Conservation (phyloP, 2,329 filamentous ascomycete species). For the Alternaria triticina region DNA sequence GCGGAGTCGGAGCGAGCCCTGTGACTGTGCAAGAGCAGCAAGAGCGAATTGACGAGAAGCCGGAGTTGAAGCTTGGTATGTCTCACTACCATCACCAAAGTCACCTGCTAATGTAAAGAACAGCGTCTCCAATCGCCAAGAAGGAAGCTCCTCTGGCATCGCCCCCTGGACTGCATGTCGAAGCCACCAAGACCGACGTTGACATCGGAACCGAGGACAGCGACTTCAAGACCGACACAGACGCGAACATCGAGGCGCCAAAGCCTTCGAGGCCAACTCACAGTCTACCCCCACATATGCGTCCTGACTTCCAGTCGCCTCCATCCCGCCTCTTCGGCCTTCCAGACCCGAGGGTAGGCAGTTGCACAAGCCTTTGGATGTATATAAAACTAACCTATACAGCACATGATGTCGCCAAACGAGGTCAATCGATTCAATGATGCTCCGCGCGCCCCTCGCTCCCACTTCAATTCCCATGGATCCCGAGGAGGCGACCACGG, state of each 20-base stretch:
- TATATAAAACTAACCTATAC: not conserved
- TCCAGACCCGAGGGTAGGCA: conserved; percentile 1
- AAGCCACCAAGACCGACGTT: not conserved
- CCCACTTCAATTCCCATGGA: not conserved
- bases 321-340: not conserved
- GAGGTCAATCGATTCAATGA: not conserved
- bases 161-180: not conserved
- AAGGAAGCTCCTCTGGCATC: not conserved
- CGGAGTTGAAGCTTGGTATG: not conserved
- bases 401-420: not conserved
- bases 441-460: conserved; percentile 1
- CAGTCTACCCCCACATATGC: conserved; percentile 21
- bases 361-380: not conserved
- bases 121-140: not conserved
- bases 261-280: not conserved
- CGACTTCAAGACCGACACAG: not conserved
- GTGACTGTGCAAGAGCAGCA: not conserved
- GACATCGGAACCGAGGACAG: not conserved
- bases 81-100: not conserved
- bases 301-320: not conserved
- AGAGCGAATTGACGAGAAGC: not conserved
- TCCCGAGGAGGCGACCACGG: not conserved
- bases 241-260: not conserved
- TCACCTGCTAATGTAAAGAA: not conserved
- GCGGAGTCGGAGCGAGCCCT: not conserved